Evolutionary conservation across 345 rosid genomes (phyloP).

Genomic region (Anacardium occidentale): DNA sequence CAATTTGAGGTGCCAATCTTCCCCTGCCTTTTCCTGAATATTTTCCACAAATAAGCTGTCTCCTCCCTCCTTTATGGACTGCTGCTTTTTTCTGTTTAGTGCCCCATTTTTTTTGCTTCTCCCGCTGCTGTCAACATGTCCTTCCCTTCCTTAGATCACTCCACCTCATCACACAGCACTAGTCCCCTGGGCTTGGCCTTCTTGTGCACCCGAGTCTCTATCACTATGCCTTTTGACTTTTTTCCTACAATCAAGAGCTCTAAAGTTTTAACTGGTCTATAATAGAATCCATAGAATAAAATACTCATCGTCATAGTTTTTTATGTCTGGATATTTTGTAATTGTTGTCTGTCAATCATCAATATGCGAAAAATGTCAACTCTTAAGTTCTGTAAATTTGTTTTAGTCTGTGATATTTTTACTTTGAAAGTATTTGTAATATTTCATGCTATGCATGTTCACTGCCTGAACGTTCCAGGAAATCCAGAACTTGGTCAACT

Average conservation of each 20-base stretch:
- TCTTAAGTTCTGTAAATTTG: not conserved
- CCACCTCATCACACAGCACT: no score
- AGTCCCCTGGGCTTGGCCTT: no score
- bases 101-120: no score
- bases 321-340: not conserved
- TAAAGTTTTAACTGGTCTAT: not conserved
- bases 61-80: no score
- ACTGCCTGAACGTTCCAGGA: conserved; percentile 39
- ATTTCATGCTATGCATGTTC: not conserved
- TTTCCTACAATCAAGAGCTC: not conserved
- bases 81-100: no score
- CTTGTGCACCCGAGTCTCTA: no score
- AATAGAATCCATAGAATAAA: not conserved
- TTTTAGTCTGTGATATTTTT: not conserved
- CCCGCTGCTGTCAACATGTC: no score
- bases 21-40: no score
- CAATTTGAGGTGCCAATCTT: no score
- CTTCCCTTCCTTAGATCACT: no score
- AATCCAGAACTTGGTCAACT: conserved; percentile 63
- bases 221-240: not conserved
- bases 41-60: no score
- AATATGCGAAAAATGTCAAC: not conserved
- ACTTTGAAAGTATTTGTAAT: not conserved
- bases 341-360: not conserved
- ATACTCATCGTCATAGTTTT: not conserved